Evolutionary conservation across 2,329 filamentous ascomycete genomes (phyloP).

Genomic region (Talaromyces sp.): DNA sequence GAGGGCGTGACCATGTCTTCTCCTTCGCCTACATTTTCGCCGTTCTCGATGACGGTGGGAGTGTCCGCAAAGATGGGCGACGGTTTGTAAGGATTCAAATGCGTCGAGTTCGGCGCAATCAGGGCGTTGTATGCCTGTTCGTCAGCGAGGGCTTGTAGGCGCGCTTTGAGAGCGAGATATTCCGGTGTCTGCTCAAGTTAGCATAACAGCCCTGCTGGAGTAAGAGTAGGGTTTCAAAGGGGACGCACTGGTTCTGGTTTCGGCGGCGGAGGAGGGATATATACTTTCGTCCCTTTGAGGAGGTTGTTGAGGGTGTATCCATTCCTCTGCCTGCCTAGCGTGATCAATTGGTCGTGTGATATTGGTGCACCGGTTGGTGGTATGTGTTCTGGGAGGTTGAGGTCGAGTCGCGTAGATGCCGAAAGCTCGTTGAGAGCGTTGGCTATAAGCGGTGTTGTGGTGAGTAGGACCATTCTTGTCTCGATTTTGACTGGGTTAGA

Average conservation of each 20-base stretch:
- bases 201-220: background rate
- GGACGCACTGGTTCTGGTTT: conserved; percentile 69
- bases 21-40: background rate
- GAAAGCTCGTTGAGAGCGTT: conserved; percentile 39
- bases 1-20: conserved; percentile 42
- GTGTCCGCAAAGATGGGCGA: conserved; percentile 51
- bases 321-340: conserved; percentile 27
- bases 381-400: conserved; percentile 34
- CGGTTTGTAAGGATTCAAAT: conserved; percentile 53
- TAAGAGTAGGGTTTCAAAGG: background rate
- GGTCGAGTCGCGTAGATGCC: conserved; percentile 28
- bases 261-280: conserved; percentile 73
- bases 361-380: conserved; percentile 33
- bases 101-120: conserved; percentile 59
- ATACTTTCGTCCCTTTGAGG: conserved; percentile 68
- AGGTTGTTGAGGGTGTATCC: conserved; percentile 63
- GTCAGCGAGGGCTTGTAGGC: conserved; percentile 79
- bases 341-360: conserved; percentile 42
- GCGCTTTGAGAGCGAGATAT: conserved; percentile 84
- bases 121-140: conserved; percentile 77
- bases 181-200: conserved; percentile 47
- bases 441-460: conserved; percentile 39
- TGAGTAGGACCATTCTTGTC: conserved; percentile 41
- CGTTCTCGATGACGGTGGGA: conserved; percentile 42
- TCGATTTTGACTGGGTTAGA: too few relatives aligned